Evolutionary conservation across 768 basidiomycete genomes (phyloP).

Genomic region (Kwoniella dendrophila): DNA sequence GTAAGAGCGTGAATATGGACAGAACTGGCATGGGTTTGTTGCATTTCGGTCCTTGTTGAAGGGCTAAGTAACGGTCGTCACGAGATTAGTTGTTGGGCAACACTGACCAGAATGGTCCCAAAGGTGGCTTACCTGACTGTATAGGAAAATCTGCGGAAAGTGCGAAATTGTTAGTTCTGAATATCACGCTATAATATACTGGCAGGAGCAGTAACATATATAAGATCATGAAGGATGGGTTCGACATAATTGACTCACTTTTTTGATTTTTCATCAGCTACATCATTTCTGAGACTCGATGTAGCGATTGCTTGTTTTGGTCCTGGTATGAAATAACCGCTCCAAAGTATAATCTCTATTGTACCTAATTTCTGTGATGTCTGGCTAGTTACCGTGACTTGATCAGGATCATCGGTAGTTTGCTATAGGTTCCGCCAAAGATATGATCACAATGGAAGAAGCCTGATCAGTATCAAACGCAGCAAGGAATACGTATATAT

Average conservation of each 20-base stretch:
- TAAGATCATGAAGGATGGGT: no score
- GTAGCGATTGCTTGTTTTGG: background rate
- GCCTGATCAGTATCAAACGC: background rate
- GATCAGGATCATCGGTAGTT: slow-evolving; percentile 1
- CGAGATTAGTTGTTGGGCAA: no score
- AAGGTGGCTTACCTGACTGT: slow-evolving; percentile 20
- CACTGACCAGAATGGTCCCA: no score
- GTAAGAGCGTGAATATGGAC: background rate
- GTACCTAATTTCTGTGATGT: slow-evolving; percentile 2
- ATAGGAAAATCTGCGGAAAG: slow-evolving; percentile 12
- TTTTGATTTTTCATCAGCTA: slow-evolving; percentile 14
- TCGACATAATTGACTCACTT: no score
- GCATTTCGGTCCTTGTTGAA: no score
- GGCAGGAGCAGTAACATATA: background rate
- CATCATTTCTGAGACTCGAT: background rate
- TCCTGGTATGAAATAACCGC: background rate
- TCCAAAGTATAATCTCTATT: slow-evolving; percentile 4
- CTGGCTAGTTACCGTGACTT: background rate
- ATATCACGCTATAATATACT: background rate
- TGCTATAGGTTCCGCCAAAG: background rate
- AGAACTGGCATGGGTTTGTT: no score
- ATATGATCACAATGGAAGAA: background rate
- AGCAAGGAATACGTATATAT: background rate
- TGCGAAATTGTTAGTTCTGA: background rate
- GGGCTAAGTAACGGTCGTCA: no score